Base-by-base conservation (phyloP, 371 early-diverging fungal species). In the Dichotomocladium elegans region DNA sequence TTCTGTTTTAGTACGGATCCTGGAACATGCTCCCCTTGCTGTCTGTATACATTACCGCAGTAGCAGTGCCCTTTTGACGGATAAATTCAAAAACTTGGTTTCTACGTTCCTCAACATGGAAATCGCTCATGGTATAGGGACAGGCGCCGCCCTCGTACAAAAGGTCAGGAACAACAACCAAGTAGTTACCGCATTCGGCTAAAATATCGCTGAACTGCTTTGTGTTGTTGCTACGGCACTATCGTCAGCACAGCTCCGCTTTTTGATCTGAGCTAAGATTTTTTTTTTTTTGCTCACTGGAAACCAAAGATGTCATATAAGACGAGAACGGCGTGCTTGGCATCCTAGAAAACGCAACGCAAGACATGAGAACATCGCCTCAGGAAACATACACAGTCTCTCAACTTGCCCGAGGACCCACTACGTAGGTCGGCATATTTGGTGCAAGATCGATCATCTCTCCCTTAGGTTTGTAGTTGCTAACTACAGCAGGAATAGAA, bases 181-280 rank as follows among this genome's bases (percentile, higher is more conserved):
- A 74, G 73, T 75, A 86, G 9, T 81, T 80, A 47, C 66, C 60
- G 19, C 69, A 47, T 8, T 72, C 66, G 42, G 79, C 79, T 24
- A 89, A 75, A 25, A 82, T 68, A 62, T 89, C 90, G 54, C 76
- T 71, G 47, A 84, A 82, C 58, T 87, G 88, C 44, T 72, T 61
- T 15, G 82, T 74, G 47, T 85, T 83, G 34, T 66, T 61, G 29
- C 63, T 63, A 35, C 6, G 8, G 19, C 14, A 37, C 37, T n/a
- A n/a, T n/a, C n/a, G n/a, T n/a, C n/a, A n/a, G n/a, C n/a, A n/a
- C n/a, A n/a, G n/a, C n/a, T n/a, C n/a, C n/a, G n/a, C n/a, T n/a
- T n/a, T n/a, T n/a, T n/a, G n/a, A n/a, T n/a, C n/a, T n/a, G 8
- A 19, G 21, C 14, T 7, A 35, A n/a, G n/a, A n/a, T n/a, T n/a